Evolutionary conservation across 441 rosid species (phyloP).

Genomic region (Bruguiera hainesii): DNA sequence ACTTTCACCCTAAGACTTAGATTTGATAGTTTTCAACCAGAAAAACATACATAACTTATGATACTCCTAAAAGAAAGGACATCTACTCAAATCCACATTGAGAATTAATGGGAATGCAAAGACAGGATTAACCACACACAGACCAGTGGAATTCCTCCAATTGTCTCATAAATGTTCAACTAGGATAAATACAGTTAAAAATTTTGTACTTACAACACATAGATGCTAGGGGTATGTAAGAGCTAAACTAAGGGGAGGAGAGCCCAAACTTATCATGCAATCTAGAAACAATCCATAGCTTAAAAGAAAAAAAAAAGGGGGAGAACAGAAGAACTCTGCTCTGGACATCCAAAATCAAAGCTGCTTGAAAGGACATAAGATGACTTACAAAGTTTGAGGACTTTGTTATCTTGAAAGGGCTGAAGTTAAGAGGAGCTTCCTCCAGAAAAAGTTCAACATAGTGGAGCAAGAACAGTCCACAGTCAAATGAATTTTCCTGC

Average conservation of each 20-base stretch:
- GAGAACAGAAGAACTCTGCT: no score
- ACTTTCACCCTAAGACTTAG: no score
- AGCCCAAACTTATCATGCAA: background rate
- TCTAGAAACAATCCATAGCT: background rate
- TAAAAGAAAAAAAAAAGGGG: background rate
- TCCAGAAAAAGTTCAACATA: conserved; percentile 63
- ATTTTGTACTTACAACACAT: background rate
- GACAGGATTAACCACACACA: no score
- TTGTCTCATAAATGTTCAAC: background rate
- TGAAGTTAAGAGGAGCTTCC: conserved; percentile 60
- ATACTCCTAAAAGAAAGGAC: no score
- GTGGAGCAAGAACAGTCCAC: conserved; percentile 87
- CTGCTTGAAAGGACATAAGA: conserved; percentile 14
- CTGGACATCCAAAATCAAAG: background rate
- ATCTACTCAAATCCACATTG: no score
- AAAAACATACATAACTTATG: no score
- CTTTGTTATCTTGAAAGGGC: conserved; percentile 39
- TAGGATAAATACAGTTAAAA: background rate
- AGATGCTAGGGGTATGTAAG: background rate
- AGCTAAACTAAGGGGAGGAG: background rate
- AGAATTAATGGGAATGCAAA: no score
- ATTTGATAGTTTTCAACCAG: no score
- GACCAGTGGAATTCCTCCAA: no score
- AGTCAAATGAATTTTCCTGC: conserved; percentile 77
- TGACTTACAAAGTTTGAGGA: conserved; percentile 52